Conservation (phyloP, 805 yeast species). For the Monosporozyma servazzii region DNA sequence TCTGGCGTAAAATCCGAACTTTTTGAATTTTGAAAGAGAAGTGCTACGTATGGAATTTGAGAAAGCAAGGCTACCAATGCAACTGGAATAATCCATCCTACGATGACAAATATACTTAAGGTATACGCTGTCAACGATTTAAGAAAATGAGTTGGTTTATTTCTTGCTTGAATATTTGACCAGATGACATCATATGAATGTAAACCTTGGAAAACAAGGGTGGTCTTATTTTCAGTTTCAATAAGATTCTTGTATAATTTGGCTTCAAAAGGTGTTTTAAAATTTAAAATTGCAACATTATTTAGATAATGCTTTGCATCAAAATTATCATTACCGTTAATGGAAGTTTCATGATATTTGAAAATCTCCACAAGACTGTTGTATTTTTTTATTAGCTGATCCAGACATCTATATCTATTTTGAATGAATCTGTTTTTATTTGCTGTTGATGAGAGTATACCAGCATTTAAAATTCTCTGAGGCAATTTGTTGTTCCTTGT, state of each 20-base stretch:
- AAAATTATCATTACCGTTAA: not conserved
- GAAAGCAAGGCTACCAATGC: slow-evolving; percentile 70
- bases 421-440: not conserved
- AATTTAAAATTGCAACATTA: not conserved
- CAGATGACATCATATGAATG: slow-evolving; percentile 66
- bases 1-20: slow-evolving; percentile 44
- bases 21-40: slow-evolving; percentile 26
- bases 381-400: not conserved
- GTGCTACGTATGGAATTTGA: slow-evolving; percentile 58
- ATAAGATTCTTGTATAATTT: not conserved
- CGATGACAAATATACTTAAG: slow-evolving; percentile 40
- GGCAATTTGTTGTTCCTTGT: not conserved
- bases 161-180: slow-evolving; percentile 44
- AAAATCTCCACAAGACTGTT: not conserved
- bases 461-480: not conserved
- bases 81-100: slow-evolving; percentile 76
- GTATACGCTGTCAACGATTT: slow-evolving; percentile 39
- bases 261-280: not conserved
- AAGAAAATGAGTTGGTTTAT: slow-evolving; percentile 30
- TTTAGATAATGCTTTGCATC: not conserved
- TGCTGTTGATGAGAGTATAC: not conserved
- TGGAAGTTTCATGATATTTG: not conserved
- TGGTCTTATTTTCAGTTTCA: not conserved
- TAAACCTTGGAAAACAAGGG: not conserved
- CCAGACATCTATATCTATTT: not conserved